Evolutionary conservation across 768 basidiomycete genomes (phyloP), one percentile per base, ranked within the genome.

Genomic region (Kwoniella dendrophila): DNA sequence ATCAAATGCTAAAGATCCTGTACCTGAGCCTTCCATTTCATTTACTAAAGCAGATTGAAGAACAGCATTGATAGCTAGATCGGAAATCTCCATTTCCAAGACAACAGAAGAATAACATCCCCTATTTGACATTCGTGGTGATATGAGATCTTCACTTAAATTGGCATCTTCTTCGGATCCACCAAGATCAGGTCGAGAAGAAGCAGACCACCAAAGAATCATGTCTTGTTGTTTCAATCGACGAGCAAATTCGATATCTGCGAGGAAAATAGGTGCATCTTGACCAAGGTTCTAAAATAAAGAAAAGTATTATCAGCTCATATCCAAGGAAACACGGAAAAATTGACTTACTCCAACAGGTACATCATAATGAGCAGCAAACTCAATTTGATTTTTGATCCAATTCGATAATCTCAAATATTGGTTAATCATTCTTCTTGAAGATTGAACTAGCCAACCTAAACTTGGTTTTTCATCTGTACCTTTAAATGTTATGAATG

Each of bases 131-230:
- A 96, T 92, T 64, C 96, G 92, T 0, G 92, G 90, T 61, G 86
- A 88, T 12, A 87, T 86, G 26, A 91, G 81, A 44, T 94, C 92
- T 55, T 82, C 82, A 61, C 91, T 90, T 0, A 86, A 85, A 47
- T 88, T 83, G 55, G 84, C 84, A 78, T 98, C 95, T 48, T 91
- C 86, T 75, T 99, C 93, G 51, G 88, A 84, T 3, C 96, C 96
- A 33, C 96, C 96, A 0, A 98, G 83, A 80, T 99, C 96, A 2
- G 96, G 94, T 20, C 85, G 85, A 30, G 90, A 86, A 3, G 88
- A 86, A 1, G 88, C 84, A 8, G 96, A 95, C 96, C 96, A 99
- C 96, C 96, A 99, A 2, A 99, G 82, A 2, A 97, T 83, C 72
- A 90, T 86, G 71, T 98, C 96, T 65, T 97, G 91, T 48, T 88